These are phyloP conservation scores for Trichosporon asahii DNA, from an alignment of 1,284 basidiomycete genomes.

Conservation along the genomic window DNA sequence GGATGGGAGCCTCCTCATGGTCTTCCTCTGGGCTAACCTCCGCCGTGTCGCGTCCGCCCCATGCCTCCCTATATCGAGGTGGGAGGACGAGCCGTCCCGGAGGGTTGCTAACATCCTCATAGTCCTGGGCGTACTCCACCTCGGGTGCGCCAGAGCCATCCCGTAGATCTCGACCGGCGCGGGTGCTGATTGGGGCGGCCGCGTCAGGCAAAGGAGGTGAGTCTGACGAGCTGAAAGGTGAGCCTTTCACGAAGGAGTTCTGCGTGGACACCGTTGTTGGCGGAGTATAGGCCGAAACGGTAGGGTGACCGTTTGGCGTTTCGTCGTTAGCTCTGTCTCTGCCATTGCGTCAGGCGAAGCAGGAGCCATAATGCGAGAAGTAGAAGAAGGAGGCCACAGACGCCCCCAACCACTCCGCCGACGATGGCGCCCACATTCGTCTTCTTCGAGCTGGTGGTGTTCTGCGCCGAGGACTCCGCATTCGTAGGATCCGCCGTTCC, in stretches of 20 bases:
- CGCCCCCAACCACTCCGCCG: not conserved
- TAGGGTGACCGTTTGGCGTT: not conserved
- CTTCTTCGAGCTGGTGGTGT: not conserved
- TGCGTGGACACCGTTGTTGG: not conserved
- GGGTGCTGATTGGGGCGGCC: no score
- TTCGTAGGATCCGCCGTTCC: no score
- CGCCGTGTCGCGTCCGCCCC: no score
- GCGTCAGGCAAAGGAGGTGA: not conserved
- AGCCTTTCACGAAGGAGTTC: not conserved
- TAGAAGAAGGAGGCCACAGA: not conserved
- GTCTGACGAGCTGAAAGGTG: not conserved
- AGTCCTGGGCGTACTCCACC: not conserved
- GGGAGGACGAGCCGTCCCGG: not conserved
- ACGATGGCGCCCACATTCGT: not conserved
- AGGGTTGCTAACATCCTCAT: not conserved
- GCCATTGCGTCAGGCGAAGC: not conserved
- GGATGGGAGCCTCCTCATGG: not conserved
- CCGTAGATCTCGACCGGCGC: no score
- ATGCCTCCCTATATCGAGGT: not conserved
- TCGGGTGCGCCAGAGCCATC: not conserved
- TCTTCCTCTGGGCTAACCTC: not conserved
- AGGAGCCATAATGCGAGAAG: not conserved
- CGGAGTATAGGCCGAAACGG: not conserved
- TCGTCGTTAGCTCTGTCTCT: not conserved
- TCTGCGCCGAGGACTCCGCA: no score